Evolutionary conservation across 371 early-diverging fungal genomes (phyloP).

Genomic region (Cokeromyces recurvatus): DNA sequence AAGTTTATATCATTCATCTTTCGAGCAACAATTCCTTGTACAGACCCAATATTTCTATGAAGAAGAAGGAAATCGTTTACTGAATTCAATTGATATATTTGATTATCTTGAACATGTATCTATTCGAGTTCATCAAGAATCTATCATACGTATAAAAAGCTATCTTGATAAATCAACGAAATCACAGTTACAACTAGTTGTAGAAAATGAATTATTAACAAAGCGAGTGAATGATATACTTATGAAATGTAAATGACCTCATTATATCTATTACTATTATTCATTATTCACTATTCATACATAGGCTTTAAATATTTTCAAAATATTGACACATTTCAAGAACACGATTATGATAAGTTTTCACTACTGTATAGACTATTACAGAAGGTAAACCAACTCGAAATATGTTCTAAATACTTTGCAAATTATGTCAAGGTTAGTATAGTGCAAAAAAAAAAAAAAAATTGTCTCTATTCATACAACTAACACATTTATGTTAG

Average conservation of each 20-base stretch:
- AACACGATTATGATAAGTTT: conserved; percentile 48
- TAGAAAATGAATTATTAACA: conserved; percentile 66
- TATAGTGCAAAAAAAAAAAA: background rate
- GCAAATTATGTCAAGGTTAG: conserved; percentile 36
- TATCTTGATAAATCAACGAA: conserved; percentile 77
- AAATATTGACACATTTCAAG: conserved; percentile 5
- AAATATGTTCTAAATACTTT: conserved; percentile 30
- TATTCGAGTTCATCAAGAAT: conserved; percentile 65
- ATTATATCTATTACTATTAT: background rate
- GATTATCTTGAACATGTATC: conserved; percentile 67
- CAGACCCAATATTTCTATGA: conserved; percentile 66
- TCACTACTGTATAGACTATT: conserved; percentile 49
- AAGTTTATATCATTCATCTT: conserved; percentile 63
- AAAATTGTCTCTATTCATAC: too few relatives aligned
- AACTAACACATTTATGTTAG: conserved; percentile 9
- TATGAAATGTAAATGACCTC: conserved; percentile 49
- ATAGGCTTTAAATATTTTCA: conserved; percentile 63
- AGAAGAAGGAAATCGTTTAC: conserved; percentile 57
- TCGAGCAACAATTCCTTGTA: conserved; percentile 64
- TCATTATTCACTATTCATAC: too few relatives aligned
- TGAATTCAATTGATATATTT: conserved; percentile 54
- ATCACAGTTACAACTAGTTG: conserved; percentile 54
- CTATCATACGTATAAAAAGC: conserved; percentile 58
- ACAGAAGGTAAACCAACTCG: conserved; percentile 28
- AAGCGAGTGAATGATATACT: conserved; percentile 62